Evolutionary conservation across 768 basidiomycete species (phyloP), one percentile per base, ranked within the genome.

Genomic region (Phylloporus sp.): DNA sequence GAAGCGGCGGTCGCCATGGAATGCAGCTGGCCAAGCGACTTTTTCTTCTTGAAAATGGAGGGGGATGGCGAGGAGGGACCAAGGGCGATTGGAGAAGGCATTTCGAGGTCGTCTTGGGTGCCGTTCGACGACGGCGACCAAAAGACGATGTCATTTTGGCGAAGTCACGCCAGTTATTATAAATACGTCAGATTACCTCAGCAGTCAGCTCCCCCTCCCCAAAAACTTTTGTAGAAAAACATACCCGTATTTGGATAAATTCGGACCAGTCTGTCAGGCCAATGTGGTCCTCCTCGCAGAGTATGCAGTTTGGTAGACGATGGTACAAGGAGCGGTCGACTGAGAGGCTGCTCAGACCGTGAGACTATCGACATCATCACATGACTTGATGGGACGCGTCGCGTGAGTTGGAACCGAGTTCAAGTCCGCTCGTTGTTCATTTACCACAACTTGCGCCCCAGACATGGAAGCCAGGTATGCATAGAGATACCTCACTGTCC

Each of bases 81-180:
- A 49, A 84, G 60, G 0, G 82, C 84, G 71, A 85, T 85, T 32
- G 84, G 84, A 4, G 84, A 85, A 39, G 78, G 69, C 70, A 73
- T 71, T 22, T 44, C 27, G 48, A 28, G 37, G 27, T 38, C 38
- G 47, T 32, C 35, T 27, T 27, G n/a, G n/a, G n/a, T n/a, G n/a
- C n/a, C n/a, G n/a, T n/a, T 42, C 32, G 49, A 17, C 48, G 47
- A 42, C n/a, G 42, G 46, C 46, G 50, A 49, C 40, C 48, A 37
- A 48, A 6, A 20, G 20, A 35, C 24, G 46, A 52, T 56, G 42
- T 48, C 43, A 20, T 47, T 55, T 47, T 24, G 3, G 32, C 23
- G 10, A 18, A 37, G 56, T 58, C 56, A 58, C 45, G 26, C 48
- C 48, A 56, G 48, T n/a, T 44, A 48, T 55, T 59, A 53, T 55